Evolutionary conservation across 73 alveolate species (phyloP).

Genomic region (Paraurostyla sp.): DNA sequence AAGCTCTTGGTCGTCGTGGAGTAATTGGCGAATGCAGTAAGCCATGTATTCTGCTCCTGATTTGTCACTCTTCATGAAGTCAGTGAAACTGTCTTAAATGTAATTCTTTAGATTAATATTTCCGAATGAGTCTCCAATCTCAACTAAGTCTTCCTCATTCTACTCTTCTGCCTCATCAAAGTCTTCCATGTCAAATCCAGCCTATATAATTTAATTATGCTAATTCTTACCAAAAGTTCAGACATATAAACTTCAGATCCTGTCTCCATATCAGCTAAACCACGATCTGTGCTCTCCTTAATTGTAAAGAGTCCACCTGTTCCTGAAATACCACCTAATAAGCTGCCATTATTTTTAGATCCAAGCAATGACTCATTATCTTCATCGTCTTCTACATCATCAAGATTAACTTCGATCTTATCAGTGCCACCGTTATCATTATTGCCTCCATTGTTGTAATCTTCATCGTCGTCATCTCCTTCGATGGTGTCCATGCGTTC

Average conservation of each 20-base stretch:
- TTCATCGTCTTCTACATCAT: slow-evolving; percentile 90
- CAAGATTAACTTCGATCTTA: slow-evolving; percentile 86
- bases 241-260: slow-evolving; percentile 96
- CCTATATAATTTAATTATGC: neutral
- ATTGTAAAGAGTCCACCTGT: slow-evolving; percentile 32
- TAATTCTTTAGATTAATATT: slow-evolving; percentile 83
- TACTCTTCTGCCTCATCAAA: slow-evolving; percentile 96
- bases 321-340: neutral
- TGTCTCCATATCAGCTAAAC: slow-evolving; percentile 96
- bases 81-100: slow-evolving; percentile 80
- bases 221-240: slow-evolving; percentile 84
- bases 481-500: slow-evolving; percentile 81
- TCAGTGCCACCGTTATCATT: slow-evolving; percentile 82
- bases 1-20: slow-evolving; percentile 90
- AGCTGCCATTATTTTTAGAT: slow-evolving; percentile 11
- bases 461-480: slow-evolving; percentile 86
- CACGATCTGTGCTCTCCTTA: slow-evolving; percentile 92
- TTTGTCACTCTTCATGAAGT: slow-evolving; percentile 67
- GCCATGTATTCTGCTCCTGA: slow-evolving; percentile 86
- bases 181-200: slow-evolving; percentile 97
- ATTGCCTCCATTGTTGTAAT: slow-evolving; percentile 69
- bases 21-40: slow-evolving; percentile 88
- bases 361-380: slow-evolving; percentile 77
- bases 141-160: slow-evolving; percentile 94
- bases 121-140: slow-evolving; percentile 86